Conservation (phyloP, 805 yeast species). For the Spencermartinsiella europaea region DNA sequence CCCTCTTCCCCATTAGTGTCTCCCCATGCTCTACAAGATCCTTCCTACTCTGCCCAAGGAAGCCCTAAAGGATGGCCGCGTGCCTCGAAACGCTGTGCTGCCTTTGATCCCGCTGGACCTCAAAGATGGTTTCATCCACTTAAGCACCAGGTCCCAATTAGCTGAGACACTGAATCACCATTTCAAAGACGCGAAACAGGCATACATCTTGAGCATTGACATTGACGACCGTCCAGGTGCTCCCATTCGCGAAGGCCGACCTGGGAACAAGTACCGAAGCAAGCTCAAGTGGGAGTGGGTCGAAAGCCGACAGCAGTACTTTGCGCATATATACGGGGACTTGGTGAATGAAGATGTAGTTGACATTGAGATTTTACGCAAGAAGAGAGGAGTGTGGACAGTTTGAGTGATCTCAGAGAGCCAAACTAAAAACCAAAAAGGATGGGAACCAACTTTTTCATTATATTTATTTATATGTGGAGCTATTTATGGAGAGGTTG, state of each 20-base stretch:
- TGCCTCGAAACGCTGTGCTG: constrained; percentile 16
- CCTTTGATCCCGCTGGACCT: constrained; percentile 24
- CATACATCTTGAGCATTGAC: constrained; percentile 21
- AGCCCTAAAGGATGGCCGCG: constrained; percentile 22
- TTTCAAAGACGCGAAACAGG: constrained; percentile 16
- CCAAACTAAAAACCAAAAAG: too few relatives aligned
- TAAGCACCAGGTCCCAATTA: constrained; percentile 24
- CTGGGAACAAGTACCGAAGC: constrained; percentile 22
- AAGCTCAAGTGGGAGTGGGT: constrained; percentile 25
- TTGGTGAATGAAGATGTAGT: constrained; percentile 22
- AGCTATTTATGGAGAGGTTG: too few relatives aligned
- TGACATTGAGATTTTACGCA: constrained; percentile 8
- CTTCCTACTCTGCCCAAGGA: constrained; percentile 20
- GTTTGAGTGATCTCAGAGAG: neutral
- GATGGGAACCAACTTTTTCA: too few relatives aligned
- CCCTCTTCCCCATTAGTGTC: neutral
- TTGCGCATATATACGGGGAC: constrained; percentile 27
- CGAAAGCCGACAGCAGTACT: constrained; percentile 18
- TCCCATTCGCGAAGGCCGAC: constrained; percentile 17
- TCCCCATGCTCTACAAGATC: constrained; percentile 26
- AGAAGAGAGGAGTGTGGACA: constrained; percentile 4
- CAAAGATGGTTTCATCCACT: constrained; percentile 28
- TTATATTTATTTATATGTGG: too few relatives aligned
- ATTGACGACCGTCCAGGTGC: constrained; percentile 18
- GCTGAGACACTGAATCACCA: constrained; percentile 21